phyloP scores from a whole-genome alignment of 1,284 basidiomycete species.

The Amylostereum areolatum region DNA sequence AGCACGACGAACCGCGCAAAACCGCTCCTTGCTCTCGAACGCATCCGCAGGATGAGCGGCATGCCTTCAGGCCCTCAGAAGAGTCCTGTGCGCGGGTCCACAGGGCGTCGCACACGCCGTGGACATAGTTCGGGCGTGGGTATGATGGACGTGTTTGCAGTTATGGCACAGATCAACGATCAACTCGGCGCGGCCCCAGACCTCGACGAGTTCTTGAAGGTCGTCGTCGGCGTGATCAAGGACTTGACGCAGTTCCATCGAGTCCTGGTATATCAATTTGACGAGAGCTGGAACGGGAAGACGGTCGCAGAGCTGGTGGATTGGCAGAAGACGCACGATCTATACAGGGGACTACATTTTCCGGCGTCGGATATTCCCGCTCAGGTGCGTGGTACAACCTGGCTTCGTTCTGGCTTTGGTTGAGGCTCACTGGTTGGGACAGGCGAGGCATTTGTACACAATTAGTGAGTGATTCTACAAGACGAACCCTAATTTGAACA shows the following conservation, averaged over 20 bases:
- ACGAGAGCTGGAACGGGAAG: constrained; percentile 69
- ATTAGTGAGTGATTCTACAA: constrained; percentile 29
- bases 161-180: constrained; percentile 82
- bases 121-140: constrained; percentile 38
- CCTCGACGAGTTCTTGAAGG: constrained; percentile 69
- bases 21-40: constrained; percentile 70
- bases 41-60: constrained; percentile 49
- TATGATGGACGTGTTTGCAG: constrained; percentile 78
- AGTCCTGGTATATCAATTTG: constrained; percentile 86
- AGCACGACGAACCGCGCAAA: constrained; percentile 72
- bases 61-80: constrained; percentile 8
- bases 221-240: constrained; percentile 77
- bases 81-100: constrained; percentile 12
- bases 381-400: constrained; percentile 32
- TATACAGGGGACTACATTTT: constrained; percentile 76
- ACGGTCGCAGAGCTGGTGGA: constrained; percentile 84
- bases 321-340: constrained; percentile 74
- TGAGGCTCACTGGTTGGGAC: constrained; percentile 5
- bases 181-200: constrained; percentile 72
- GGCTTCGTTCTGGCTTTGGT: constrained; percentile 4
- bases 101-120: constrained; percentile 13
- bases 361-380: constrained; percentile 54
- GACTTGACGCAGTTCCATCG: constrained; percentile 83
- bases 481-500: neutral
- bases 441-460: constrained; percentile 42